phyloP scores from a whole-genome alignment of 2,329 filamentous ascomycete species.

The Exophiala lecanii-corni region DNA sequence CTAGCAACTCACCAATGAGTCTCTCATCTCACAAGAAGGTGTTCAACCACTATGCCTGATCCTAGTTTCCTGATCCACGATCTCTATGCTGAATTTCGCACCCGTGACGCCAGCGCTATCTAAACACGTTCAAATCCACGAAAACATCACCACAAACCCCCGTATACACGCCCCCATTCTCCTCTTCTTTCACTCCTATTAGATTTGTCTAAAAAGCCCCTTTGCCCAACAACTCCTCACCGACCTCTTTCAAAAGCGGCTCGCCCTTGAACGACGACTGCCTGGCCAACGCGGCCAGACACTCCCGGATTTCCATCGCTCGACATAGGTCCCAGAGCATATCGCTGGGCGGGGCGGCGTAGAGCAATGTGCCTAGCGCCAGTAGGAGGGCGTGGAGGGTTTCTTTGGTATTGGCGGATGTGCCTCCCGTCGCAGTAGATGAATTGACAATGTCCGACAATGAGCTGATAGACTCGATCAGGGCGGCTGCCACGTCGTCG shows the following conservation, averaged over 20 bases:
- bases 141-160: no score
- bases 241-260: slow-evolving; percentile 51
- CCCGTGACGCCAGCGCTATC: background rate
- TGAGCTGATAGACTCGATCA: slow-evolving; percentile 49
- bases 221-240: slow-evolving; percentile 40
- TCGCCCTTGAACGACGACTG: slow-evolving; percentile 52
- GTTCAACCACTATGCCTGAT: no score
- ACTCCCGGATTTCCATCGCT: slow-evolving; percentile 68
- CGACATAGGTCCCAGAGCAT: slow-evolving; percentile 75
- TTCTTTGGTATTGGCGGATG: slow-evolving; percentile 43
- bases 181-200: no score
- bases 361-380: slow-evolving; percentile 71
- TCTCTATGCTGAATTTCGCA: no score
- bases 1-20: no score
- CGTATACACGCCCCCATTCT: no score
- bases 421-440: background rate
- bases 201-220: slow-evolving; percentile 29
- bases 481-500: slow-evolving; percentile 68
- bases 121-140: background rate
- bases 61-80: no score
- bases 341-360: slow-evolving; percentile 60
- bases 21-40: no score
- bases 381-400: slow-evolving; percentile 72
- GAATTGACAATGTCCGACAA: background rate
- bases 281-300: slow-evolving; percentile 47